These are phyloP conservation scores for Monascus ruber DNA, from an alignment of 2,329 filamentous ascomycete species.

Conservation along the genomic window DNA sequence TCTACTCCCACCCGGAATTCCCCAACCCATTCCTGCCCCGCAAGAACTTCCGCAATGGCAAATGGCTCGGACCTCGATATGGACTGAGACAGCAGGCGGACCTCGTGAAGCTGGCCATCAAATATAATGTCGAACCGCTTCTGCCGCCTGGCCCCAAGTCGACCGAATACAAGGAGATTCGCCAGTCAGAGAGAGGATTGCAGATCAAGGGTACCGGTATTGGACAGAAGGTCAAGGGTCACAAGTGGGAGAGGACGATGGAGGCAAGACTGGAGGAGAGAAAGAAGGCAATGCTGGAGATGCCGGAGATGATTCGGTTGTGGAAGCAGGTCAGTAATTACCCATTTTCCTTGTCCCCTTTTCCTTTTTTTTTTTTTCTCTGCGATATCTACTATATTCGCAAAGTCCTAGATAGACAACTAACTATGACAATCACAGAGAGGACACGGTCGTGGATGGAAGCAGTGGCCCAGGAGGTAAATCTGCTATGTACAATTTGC, in stretches of 20 bases:
- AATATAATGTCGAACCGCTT: constrained; percentile 69
- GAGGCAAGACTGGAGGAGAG: constrained; percentile 74
- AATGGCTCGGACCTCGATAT: constrained; percentile 73
- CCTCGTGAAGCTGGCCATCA: constrained; percentile 70
- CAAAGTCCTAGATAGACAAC: constrained; percentile 22
- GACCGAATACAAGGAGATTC: constrained; percentile 53
- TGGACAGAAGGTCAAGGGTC: constrained; percentile 89
- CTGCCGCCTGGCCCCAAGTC: constrained; percentile 68
- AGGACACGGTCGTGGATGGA: constrained; percentile 64
- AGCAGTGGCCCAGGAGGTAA: constrained; percentile 55
- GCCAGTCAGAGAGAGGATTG: constrained; percentile 66
- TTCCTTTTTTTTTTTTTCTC: background rate
- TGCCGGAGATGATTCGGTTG: constrained; percentile 81
- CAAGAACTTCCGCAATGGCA: constrained; percentile 66
- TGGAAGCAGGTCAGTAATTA: constrained; percentile 71
- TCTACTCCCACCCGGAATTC: constrained; percentile 35
- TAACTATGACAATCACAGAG: constrained; percentile 31
- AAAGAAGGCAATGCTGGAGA: constrained; percentile 83
- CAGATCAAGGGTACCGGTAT: constrained; percentile 86
- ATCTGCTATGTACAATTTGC: background rate
- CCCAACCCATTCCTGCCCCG: constrained; percentile 72
- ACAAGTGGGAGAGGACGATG: constrained; percentile 80
- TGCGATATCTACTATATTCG: background rate
- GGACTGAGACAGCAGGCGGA: constrained; percentile 83
- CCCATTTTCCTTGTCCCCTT: constrained; percentile 1